Evolutionary conservation across 2,329 filamentous ascomycete genomes (phyloP).

Genomic region (Colletotrichum incanum): DNA sequence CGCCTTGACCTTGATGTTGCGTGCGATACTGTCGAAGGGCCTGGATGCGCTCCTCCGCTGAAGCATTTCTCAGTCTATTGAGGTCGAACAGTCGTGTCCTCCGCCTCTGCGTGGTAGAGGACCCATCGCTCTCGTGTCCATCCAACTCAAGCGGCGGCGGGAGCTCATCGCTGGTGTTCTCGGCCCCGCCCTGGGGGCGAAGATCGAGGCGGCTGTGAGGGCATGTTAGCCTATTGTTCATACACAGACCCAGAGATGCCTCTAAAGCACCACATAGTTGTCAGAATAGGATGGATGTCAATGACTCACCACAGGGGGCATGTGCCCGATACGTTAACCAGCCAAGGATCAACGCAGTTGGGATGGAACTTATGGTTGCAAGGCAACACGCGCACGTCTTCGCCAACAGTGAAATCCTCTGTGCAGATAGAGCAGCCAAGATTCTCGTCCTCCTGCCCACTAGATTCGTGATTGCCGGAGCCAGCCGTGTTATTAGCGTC

Average conservation of each 20-base stretch:
- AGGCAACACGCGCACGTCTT: constrained; percentile 78
- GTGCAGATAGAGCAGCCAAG: constrained; percentile 79
- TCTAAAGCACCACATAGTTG: background rate
- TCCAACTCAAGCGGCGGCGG: constrained; percentile 62
- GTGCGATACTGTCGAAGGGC: constrained; percentile 67
- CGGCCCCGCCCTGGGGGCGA: constrained; percentile 54
- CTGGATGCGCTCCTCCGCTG: constrained; percentile 74
- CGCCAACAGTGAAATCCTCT: constrained; percentile 77
- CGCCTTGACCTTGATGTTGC: constrained; percentile 52
- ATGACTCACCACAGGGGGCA: constrained; percentile 77
- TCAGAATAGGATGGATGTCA: constrained; percentile 15
- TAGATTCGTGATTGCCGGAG: background rate
- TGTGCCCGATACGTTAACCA: constrained; percentile 79
- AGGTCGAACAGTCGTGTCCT: constrained; percentile 71
- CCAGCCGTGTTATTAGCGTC: background rate
- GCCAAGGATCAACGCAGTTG: constrained; percentile 78
- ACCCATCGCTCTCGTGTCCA: constrained; percentile 53
- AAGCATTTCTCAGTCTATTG: constrained; percentile 70
- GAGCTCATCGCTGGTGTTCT: constrained; percentile 48
- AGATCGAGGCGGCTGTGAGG: constrained; percentile 68
- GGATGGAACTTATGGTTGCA: constrained; percentile 80
- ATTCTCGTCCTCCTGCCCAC: constrained; percentile 54
- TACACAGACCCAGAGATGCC: background rate
- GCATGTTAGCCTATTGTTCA: constrained; percentile 42
- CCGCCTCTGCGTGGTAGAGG: constrained; percentile 55